A percentile compares a stretch with the other conserved stretches of the same genome.
Evolutionary conservation across 2,329 filamentous ascomycete species (phyloP).

Genomic region (Ceratocystis colombiana): DNA sequence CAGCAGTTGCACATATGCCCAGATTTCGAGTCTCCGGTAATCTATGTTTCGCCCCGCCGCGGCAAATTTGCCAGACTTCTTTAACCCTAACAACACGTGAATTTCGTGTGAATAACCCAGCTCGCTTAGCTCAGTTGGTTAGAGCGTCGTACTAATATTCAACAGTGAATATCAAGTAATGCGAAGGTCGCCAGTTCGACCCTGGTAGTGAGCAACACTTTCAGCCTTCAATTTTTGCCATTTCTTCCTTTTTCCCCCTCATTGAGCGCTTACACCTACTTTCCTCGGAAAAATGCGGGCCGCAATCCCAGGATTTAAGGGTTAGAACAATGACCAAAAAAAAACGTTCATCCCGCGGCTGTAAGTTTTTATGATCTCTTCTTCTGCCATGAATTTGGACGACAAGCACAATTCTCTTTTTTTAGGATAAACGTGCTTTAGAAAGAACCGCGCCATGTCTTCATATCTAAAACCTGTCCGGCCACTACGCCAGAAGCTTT

Average conservation of each 20-base stretch:
- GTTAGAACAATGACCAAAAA: background rate
- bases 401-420: background rate
- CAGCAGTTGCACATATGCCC: no score
- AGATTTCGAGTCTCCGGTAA: no score
- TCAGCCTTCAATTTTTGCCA: slow-evolving; percentile 2
- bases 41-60: no score
- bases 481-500: slow-evolving; percentile 36
- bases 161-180: slow-evolving; percentile 18
- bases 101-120: background rate
- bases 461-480: slow-evolving; percentile 37
- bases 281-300: slow-evolving; percentile 24
- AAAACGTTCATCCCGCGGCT: background rate
- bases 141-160: slow-evolving; percentile 25
- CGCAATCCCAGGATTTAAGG: background rate
- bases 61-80: background rate
- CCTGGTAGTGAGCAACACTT: slow-evolving; percentile 23
- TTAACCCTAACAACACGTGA: background rate
- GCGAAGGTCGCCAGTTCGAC: slow-evolving; percentile 24
- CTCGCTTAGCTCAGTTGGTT: slow-evolving; percentile 25
- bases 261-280: slow-evolving; percentile 19
- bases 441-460: slow-evolving; percentile 29
- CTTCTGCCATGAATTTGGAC: background rate
- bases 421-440: background rate
- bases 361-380: background rate
- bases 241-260: background rate